Evolutionary conservation across 1,139 yeast genomes (phyloP).

Genomic region (Yamadazyma triangularis): DNA sequence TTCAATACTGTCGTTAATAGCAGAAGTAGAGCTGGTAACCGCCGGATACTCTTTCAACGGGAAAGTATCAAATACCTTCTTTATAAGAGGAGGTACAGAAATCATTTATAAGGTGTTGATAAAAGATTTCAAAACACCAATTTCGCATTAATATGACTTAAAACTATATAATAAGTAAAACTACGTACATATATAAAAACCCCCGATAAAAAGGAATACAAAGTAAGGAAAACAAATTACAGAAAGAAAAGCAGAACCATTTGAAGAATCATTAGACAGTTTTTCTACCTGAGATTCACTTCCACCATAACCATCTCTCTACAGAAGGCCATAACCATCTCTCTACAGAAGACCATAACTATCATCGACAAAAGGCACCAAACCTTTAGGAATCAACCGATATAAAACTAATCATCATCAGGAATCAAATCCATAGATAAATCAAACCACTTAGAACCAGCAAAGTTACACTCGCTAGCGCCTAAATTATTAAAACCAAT

Average conservation of each 20-base stretch:
- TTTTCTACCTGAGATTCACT: too few relatives aligned
- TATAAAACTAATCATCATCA: conserved; percentile 48
- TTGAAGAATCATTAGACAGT: too few relatives aligned
- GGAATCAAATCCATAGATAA: conserved; percentile 59
- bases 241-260: too few relatives aligned
- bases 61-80: conserved; percentile 43
- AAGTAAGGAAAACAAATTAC: background rate
- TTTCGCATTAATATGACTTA: too few relatives aligned
- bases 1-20: conserved; percentile 10
- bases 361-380: too few relatives aligned
- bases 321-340: too few relatives aligned
- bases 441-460: conserved; percentile 63
- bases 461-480: conserved; percentile 53
- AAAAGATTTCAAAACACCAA: too few relatives aligned
- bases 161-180: too few relatives aligned
- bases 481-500: conserved; percentile 74
- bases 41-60: conserved; percentile 40
- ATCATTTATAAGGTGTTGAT: too few relatives aligned
- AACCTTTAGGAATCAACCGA: too few relatives aligned
- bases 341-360: too few relatives aligned
- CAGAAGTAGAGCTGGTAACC: conserved; percentile 16
- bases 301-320: too few relatives aligned
- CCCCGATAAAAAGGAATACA: background rate
- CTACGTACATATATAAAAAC: background rate
- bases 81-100: conserved; percentile 36